Conservation (phyloP, 139 green algal genomes). For the Pseudopediastrum boryanum region DNA sequence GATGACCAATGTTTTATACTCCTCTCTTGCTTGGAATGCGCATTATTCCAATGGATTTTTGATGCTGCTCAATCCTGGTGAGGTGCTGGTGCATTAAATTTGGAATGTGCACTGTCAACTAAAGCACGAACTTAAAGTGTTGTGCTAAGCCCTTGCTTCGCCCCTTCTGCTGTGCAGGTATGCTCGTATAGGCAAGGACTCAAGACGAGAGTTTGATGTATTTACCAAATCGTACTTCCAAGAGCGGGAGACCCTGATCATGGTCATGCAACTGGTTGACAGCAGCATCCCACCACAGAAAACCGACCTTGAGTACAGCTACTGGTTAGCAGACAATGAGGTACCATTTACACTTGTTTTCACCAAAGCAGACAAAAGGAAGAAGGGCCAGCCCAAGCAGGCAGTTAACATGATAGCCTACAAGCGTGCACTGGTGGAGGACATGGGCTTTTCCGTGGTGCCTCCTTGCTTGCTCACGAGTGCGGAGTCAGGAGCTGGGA, state of each 20-base stretch:
- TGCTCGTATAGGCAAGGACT: conserved; percentile 58
- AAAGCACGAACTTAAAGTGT: no score
- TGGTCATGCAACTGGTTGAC: conserved; percentile 95
- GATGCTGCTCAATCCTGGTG: no score
- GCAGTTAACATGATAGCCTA: conserved; percentile 67
- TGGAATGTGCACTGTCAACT: no score
- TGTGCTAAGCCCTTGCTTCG: no score
- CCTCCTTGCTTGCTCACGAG: conserved; percentile 63
- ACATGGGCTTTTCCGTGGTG: conserved; percentile 47
- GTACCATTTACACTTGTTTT: conserved; percentile 86
- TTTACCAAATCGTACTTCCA: conserved; percentile 82
- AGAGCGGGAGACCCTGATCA: conserved; percentile 76
- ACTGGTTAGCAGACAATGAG: conserved; percentile 75
- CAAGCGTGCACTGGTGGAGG: conserved; percentile 46
- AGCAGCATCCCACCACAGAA: conserved; percentile 79
- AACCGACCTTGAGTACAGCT: conserved; percentile 81
- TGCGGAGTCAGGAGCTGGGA: conserved; percentile 43
- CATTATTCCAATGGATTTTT: no score
- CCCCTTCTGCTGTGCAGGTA: conserved; percentile 55
- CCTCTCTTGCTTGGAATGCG: no score
- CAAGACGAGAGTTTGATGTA: conserved; percentile 63
- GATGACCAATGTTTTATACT: no score
- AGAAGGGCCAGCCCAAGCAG: conserved; percentile 54
- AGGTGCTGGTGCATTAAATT: no score
- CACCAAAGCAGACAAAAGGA: conserved; percentile 73